Evolutionary conservation across 345 rosid species (phyloP).

Genomic region (Ailanthus altissimus): DNA sequence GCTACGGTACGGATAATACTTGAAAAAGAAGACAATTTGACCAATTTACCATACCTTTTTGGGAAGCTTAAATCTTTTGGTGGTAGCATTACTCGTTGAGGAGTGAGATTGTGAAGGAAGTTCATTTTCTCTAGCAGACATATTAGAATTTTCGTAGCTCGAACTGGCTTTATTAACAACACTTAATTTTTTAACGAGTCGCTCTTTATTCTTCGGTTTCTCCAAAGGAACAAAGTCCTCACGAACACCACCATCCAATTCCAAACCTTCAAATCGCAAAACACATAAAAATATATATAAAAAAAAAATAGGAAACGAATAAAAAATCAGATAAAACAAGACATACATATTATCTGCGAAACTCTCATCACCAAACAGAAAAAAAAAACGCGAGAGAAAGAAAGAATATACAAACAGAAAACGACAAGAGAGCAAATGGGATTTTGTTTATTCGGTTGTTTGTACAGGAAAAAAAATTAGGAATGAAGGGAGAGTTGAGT

Average conservation of each 20-base stretch:
- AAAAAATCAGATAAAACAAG: conserved; percentile 16
- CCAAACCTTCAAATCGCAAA: conserved; percentile 24
- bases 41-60: conserved; percentile 58
- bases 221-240: conserved; percentile 37
- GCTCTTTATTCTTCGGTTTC: conserved; percentile 64
- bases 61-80: conserved; percentile 53
- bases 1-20: neutral
- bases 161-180: conserved; percentile 41
- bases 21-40: neutral
- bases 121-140: conserved; percentile 36
- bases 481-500: neutral
- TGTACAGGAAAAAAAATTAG: conserved; percentile 1
- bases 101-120: conserved; percentile 26
- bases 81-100: conserved; percentile 25
- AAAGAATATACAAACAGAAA: conserved; percentile 9
- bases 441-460: conserved; percentile 24
- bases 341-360: conserved; percentile 21
- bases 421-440: conserved; percentile 37
- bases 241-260: conserved; percentile 17
- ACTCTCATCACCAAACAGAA: conserved; percentile 13
- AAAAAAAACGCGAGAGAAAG: neutral
- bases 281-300: conserved; percentile 14
- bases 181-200: conserved; percentile 44
- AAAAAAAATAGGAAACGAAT: conserved; percentile 9
- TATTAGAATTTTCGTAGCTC: conserved; percentile 30